phyloP scores from a whole-genome alignment of 805 yeast genomes.

The Saccharomyces mikatae region DNA sequence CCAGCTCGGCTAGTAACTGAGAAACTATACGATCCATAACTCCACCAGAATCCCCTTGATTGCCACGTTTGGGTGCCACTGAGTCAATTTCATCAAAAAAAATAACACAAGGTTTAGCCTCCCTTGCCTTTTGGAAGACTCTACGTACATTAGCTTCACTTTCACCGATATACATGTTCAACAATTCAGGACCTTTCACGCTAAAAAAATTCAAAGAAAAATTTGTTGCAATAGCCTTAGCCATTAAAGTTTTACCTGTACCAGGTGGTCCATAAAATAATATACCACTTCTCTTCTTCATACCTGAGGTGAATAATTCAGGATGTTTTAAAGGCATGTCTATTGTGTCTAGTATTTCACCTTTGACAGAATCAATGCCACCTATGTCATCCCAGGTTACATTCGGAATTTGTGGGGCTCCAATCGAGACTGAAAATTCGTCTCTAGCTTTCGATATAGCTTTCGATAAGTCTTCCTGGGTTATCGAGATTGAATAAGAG shows the following conservation, averaged over 20 bases:
- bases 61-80: conserved; percentile 96
- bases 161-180: conserved; percentile 98
- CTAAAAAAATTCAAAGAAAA: conserved; percentile 91
- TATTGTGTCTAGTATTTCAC: conserved; percentile 88
- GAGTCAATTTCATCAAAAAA: conserved; percentile 97
- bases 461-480: conserved; percentile 46
- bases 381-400: conserved; percentile 98
- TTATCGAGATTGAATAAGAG: conserved; percentile 30
- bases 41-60: conserved; percentile 98
- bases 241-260: conserved; percentile 90
- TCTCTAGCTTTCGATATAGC: conserved; percentile 53
- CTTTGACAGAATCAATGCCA: conserved; percentile 83
- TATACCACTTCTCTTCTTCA: conserved; percentile 90
- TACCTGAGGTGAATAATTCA: conserved; percentile 76
- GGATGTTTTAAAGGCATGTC: conserved; percentile 94
- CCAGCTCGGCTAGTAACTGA: conserved; percentile 87
- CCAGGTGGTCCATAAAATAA: conserved; percentile 98
- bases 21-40: conserved; percentile 98
- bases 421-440: conserved; percentile 87
- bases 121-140: conserved; percentile 90
- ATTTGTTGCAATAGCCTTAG: conserved; percentile 95
- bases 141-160: conserved; percentile 94
- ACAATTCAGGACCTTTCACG: conserved; percentile 93
- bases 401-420: conserved; percentile 92
- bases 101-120: conserved; percentile 95